Percentiles rank a stretch among this genome's conserved stretches.
These are phyloP conservation scores for Mycena pura DNA, from an alignment of 768 basidiomycete genomes.

Conservation along the genomic window DNA sequence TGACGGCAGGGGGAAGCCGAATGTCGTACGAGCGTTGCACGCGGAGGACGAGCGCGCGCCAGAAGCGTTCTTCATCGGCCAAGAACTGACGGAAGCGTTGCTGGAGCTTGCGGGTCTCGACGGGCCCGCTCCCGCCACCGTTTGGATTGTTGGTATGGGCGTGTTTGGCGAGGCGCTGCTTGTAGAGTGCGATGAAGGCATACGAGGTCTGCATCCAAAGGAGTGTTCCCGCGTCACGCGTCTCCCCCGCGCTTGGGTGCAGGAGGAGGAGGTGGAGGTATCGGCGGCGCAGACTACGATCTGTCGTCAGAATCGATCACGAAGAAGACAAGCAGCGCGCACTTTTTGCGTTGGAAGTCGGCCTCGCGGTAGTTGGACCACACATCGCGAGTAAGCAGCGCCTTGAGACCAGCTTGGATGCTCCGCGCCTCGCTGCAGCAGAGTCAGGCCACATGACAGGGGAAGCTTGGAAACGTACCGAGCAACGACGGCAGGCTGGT, in stretches of 20 bases:
- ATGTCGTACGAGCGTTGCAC: constrained; percentile 75
- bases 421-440: constrained; percentile 75
- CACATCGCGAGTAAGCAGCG: constrained; percentile 72
- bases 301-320: constrained; percentile 24
- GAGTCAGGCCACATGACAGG: constrained; percentile 21
- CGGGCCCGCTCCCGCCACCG: constrained; percentile 46
- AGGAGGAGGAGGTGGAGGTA: constrained; percentile 74
- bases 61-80: constrained; percentile 90
- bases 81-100: constrained; percentile 92
- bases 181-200: constrained; percentile 82
- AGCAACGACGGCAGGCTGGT: constrained; percentile 51
- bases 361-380: constrained; percentile 77
- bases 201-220: constrained; percentile 96
- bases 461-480: constrained; percentile 41
- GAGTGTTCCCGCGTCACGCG: constrained; percentile 80
- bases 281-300: constrained; percentile 67
- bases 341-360: constrained; percentile 89
- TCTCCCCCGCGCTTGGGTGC: constrained; percentile 73
- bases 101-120: constrained; percentile 86
- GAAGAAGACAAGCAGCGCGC: constrained; percentile 39
- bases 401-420: constrained; percentile 77
- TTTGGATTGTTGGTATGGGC: constrained; percentile 40
- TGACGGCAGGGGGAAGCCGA: constrained; percentile 59
- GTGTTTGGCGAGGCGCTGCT: constrained; percentile 69
- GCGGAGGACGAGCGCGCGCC: constrained; percentile 79